Conservation (phyloP, 2,329 filamentous ascomycete species). For the Fusarium setosum region DNA sequence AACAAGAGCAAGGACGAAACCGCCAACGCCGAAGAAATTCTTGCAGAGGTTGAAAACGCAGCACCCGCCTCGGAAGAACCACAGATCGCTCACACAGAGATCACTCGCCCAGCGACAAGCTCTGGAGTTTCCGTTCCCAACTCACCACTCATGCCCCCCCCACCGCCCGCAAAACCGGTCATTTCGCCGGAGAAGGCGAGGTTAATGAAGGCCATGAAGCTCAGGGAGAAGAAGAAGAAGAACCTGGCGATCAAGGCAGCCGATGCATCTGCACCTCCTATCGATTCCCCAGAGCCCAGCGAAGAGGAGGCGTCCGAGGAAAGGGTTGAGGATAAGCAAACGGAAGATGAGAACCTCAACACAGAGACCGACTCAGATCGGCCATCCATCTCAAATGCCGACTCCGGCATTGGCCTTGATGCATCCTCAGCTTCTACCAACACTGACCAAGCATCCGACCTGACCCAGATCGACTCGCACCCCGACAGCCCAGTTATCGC, state of each 20-base stretch:
- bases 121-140: slow-evolving; percentile 58
- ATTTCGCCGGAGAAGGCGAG: slow-evolving; percentile 91
- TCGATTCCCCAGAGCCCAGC: slow-evolving; percentile 30
- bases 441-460: slow-evolving; percentile 59
- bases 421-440: slow-evolving; percentile 52
- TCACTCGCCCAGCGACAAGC: slow-evolving; percentile 55
- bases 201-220: slow-evolving; percentile 92
- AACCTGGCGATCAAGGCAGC: slow-evolving; percentile 43
- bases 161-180: slow-evolving; percentile 57
- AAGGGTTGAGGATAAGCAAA: slow-evolving; percentile 33
- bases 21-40: slow-evolving; percentile 48
- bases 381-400: slow-evolving; percentile 57
- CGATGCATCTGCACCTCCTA: slow-evolving; percentile 26
- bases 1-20: slow-evolving; percentile 44
- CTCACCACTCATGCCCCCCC: slow-evolving; percentile 49
- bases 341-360: slow-evolving; percentile 31
- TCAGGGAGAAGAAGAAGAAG: slow-evolving; percentile 81
- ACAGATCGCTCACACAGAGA: slow-evolving; percentile 36
- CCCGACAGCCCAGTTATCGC: slow-evolving; percentile 65
- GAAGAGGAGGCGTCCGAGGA: slow-evolving; percentile 38
- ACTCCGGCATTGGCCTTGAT: slow-evolving; percentile 67
- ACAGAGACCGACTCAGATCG: slow-evolving; percentile 37
- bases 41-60: slow-evolving; percentile 50
- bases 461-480: slow-evolving; percentile 66
- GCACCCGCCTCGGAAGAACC: slow-evolving; percentile 49